phyloP scores from a whole-genome alignment of 2,329 filamentous ascomycete genomes.

The Bisporella sp. region DNA sequence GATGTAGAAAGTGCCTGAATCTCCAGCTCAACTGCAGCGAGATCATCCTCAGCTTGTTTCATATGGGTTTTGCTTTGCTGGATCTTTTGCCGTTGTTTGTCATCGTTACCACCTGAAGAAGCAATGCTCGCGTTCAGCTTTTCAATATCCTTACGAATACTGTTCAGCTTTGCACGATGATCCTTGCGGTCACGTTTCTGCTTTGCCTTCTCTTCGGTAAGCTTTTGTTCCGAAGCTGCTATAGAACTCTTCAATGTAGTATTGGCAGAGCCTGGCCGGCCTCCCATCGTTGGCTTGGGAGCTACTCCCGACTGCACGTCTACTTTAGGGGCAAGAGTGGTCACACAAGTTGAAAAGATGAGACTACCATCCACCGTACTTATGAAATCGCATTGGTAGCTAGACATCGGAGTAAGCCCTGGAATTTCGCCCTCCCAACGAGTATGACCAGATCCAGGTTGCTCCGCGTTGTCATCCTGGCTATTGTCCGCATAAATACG shows the following conservation, averaged over 20 bases:
- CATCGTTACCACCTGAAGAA: slow-evolving; percentile 66
- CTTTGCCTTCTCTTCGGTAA: slow-evolving; percentile 61
- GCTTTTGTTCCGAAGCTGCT: slow-evolving; percentile 61
- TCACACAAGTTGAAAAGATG: slow-evolving; percentile 65
- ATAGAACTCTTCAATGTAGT: slow-evolving; percentile 74
- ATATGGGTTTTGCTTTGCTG: slow-evolving; percentile 70
- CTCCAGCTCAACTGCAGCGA: slow-evolving; percentile 45
- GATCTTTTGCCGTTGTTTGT: slow-evolving; percentile 68
- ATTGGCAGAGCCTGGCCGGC: slow-evolving; percentile 68
- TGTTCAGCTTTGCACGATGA: slow-evolving; percentile 61
- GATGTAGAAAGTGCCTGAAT: slow-evolving; percentile 59
- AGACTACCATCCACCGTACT: slow-evolving; percentile 58
- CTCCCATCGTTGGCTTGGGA: slow-evolving; percentile 47
- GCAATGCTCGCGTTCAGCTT: slow-evolving; percentile 58
- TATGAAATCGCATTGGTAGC: slow-evolving; percentile 74
- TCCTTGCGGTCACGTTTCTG: slow-evolving; percentile 69
- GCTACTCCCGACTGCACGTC: slow-evolving; percentile 25
- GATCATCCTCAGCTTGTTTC: slow-evolving; percentile 55
- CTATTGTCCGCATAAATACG: slow-evolving; percentile 51
- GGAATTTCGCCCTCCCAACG: slow-evolving; percentile 69
- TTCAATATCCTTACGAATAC: slow-evolving; percentile 68
- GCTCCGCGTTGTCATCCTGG: slow-evolving; percentile 25
- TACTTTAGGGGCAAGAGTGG: slow-evolving; percentile 20
- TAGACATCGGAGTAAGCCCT: slow-evolving; percentile 62
- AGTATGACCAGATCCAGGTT: slow-evolving; percentile 32